Conservation (phyloP, 192 early-diverging fungal species). For the Entomortierella beljakovae region DNA sequence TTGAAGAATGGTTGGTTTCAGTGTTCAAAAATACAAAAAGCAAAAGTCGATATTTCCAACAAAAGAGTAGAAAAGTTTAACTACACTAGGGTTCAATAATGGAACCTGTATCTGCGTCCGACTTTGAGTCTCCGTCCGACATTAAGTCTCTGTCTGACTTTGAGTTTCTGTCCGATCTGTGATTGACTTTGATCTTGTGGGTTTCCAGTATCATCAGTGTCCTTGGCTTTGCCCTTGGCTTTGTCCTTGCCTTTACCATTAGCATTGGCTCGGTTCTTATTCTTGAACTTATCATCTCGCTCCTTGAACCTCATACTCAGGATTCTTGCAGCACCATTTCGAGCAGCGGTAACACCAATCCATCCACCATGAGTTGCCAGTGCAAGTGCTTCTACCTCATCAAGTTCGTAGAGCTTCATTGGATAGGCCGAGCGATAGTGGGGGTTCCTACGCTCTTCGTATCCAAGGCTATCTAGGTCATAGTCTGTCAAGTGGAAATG, state of each 20-base stretch:
- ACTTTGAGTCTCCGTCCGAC: no score
- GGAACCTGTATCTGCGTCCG: no score
- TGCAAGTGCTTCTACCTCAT: conserved; percentile 1
- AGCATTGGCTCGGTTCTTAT: neutral
- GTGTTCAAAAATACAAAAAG: no score
- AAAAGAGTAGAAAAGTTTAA: no score
- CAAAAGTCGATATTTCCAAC: no score
- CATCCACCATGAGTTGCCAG: conserved; percentile 19
- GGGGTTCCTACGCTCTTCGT: neutral
- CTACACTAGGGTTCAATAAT: no score
- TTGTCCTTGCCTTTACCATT: neutral
- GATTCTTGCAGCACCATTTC: neutral
- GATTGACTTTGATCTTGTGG: no score
- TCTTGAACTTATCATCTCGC: neutral
- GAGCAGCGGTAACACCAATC: conserved; percentile 11
- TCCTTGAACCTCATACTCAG: conserved; percentile 1
- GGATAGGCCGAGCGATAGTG: conserved; percentile 4
- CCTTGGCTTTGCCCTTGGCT: neutral
- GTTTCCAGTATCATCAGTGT: no score
- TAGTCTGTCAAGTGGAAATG: neutral
- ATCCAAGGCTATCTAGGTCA: neutral
- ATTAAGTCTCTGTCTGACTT: no score
- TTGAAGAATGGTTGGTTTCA: no score
- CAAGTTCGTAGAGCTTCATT: conserved; percentile 13
- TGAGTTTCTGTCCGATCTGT: no score